Base-by-base conservation (phyloP, 2,329 filamentous ascomycete genomes). In the Fusarium pseudonygamai region DNA sequence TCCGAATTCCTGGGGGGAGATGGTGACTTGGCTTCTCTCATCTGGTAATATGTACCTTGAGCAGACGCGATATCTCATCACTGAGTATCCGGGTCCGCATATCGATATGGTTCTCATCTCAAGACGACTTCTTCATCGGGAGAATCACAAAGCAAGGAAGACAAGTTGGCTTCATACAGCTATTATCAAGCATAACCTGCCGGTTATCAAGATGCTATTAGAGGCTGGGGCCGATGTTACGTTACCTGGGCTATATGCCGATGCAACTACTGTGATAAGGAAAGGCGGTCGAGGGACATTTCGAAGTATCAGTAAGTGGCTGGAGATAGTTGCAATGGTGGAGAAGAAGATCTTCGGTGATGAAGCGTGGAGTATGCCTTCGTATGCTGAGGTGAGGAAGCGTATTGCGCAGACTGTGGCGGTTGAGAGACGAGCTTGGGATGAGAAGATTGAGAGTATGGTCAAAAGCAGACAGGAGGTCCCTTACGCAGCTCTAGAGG, bases 101-200 rank as follows among this genome's bases (percentile, higher is more conserved):
- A 65, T 72, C 14, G 69, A 72, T 7, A 11, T 28, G 5, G 49
- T 72, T 5, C n/a, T 72, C 0, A 6, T 32, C 2, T 26, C 58
- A 13, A 30, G 34, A 0, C 12, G 13, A 3, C 4, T 12, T 13
- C 13, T 16, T 2, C 22, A 18, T 7, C 11, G 4, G 0, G 14
- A 43, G 7, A 26, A 42, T 6, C 11, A 4, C 0, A 14, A 39
- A 10, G 30, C 34, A 13, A 36, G 7, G 3, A 39, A 57, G 26
- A 72, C 69, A 1, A 71, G 42, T 12, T 71, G 63, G 68, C 57
- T 72, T 2, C 22, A 71, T 15, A 20, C 49, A 3, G 63, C 69
- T 8, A 49, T 72, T 4, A 13, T n/a, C 0, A 37, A 40, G 10
- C n/a, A 45, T 20, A 64, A 56, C 10, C 5, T 55, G 6, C 26